Evolutionary conservation across 306 rosid species (phyloP), one percentile per base, ranked within the genome.

Genomic region (Cyamopsis tetragonoloba): DNA sequence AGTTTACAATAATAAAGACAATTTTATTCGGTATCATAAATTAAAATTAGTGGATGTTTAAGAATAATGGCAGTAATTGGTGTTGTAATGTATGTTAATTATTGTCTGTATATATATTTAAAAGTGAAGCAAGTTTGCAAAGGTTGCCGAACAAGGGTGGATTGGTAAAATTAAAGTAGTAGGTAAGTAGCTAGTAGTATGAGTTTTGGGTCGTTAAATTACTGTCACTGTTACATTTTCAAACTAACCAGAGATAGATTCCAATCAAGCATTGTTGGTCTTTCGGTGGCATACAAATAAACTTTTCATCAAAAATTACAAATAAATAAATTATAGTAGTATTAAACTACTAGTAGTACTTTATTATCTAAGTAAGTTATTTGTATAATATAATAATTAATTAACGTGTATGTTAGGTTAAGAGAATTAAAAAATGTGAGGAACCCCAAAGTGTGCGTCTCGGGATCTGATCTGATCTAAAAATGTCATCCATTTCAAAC

Each of bases 401-500:
- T 35, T n/a, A 13, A 38, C 28, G n/a, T 39, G 18, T 2, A 39
- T 69, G 44, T 22, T 30, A 4, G 47, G 58, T 31, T 57, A 43
- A 7, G 6, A 27, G 3, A 7, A 26, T 49, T 49, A 20, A 13
- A 49, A 35, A 22, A 4, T 68, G n/a, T 20, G 5, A 39, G 2
- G 7, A 35, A 56, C 67, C 62, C 55, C 66, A 56, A 55, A 31
- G 65, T 22, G 62, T 60, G 53, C 26, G 66, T 49, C 39, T 77
- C 3, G 77, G 83, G 83, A 80, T 84, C 77, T 68, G 77, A 50
- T n/a, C n/a, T n/a, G n/a, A n/a, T n/a, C n/a, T n/a, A 66, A 46
- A 59, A 66, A 70, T 66, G 69, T 77, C 82, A 51, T 75, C 80
- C 76, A 55, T 76, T 54, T 60, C 47, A 51, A 62, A 44, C 20